Base-by-base conservation (phyloP, 495 filamentous ascomycete species). In the Corynascus novoguineensis region DNA sequence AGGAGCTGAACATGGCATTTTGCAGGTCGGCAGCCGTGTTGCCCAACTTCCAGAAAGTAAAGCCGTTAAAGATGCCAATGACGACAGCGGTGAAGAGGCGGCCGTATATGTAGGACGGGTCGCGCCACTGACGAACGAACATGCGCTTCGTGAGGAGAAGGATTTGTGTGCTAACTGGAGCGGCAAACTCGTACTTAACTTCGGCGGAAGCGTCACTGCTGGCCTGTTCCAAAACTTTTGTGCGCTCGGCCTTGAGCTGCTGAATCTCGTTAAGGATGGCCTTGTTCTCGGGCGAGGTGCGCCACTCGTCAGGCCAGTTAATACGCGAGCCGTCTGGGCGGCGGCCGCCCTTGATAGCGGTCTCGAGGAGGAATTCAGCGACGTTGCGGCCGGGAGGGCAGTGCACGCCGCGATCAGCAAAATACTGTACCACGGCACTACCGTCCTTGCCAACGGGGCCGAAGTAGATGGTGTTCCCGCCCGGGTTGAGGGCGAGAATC, bases 311-410 rank as follows among this genome's bases (percentile, higher is more conserved):
- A 50, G 82, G 78, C 92, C 92, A 97, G 65, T 95, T 86, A 55
- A 86, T 82, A 37, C 85, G 81, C 7, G 79, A 81, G 57, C 87
- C 89, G 84, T 78, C 89, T 75, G 27, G 83, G 75, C 64, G 69
- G 58, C 66, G 81, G 82, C 60, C 85, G 73, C 50, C 84, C 77
- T 87, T 88, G 7, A 86, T 83, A 28, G 88, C 87, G 0, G 85
- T 87, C 61, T 95, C 88, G 3, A 96, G 77, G 34, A 96, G 87
- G 69, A 90, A 92, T 66, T 95, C 90, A 27, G 90, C 90, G 12
- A 89, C 79, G 67, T 95, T 95, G 19, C 68, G 71, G 11, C 83
- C 83, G 45, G 87, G 89, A 12, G 83, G 69, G 21, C 73, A 82
- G 3, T 81, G 81, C 19, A 89, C 88, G 54, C 92, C 90, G 25